Evolutionary conservation across 1,284 basidiomycete species (phyloP).

Genomic region (Puccinia coronata): DNA sequence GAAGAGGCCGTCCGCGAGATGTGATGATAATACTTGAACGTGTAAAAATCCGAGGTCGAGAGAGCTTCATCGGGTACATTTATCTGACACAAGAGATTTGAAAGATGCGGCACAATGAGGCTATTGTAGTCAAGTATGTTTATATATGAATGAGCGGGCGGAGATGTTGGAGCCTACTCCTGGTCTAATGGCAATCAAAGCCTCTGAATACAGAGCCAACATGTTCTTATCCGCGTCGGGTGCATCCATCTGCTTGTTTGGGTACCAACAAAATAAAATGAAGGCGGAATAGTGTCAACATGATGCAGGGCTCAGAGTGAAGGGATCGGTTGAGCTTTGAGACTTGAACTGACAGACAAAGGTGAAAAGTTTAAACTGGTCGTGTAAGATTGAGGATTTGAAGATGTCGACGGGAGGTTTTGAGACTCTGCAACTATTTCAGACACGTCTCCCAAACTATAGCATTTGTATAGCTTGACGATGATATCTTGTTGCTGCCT

Average conservation of each 20-base stretch:
- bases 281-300: conserved; percentile 1
- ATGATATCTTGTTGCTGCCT: conserved; percentile 67
- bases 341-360: conserved; percentile 60
- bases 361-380: conserved; percentile 62
- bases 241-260: conserved; percentile 35
- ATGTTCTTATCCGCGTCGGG: conserved; percentile 31
- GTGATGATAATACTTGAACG: conserved; percentile 40
- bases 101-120: neutral
- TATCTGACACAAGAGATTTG: conserved; percentile 13
- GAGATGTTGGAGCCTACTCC: conserved; percentile 4
- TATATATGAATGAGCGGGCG: neutral
- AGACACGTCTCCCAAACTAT: conserved; percentile 66
- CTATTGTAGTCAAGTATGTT: too few species aligned
- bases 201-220: conserved; percentile 35
- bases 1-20: conserved; percentile 18
- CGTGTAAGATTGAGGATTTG: conserved; percentile 62
- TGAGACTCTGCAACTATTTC: conserved; percentile 52
- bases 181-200: conserved; percentile 35
- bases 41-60: conserved; percentile 28
- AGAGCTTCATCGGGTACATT: conserved; percentile 40
- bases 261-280: neutral
- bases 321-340: conserved; percentile 60
- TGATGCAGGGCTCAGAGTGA: neutral
- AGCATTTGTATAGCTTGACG: conserved; percentile 65
- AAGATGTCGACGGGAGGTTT: conserved; percentile 60